Evolutionary conservation across 169 alveolate genomes (phyloP).

Genomic region (Condylostoma magnum): DNA sequence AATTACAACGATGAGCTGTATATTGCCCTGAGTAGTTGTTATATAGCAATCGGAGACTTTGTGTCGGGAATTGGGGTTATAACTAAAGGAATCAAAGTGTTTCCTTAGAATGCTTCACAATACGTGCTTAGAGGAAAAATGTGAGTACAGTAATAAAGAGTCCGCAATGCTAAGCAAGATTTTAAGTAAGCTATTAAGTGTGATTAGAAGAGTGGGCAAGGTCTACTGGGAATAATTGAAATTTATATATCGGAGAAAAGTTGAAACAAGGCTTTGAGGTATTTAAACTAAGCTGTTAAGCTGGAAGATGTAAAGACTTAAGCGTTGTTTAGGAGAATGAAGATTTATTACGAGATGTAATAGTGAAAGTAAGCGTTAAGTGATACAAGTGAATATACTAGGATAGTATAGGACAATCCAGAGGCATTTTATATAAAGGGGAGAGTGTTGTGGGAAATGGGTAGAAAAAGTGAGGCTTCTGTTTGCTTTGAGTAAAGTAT

Average conservation of each 20-base stretch:
- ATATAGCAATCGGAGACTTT: constrained; percentile 37
- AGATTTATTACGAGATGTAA: background rate
- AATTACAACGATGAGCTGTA: constrained; percentile 39
- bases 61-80: constrained; percentile 39
- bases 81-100: constrained; percentile 43
- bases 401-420: background rate
- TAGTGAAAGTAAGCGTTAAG: background rate
- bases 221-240: too few species aligned
- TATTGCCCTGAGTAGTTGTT: constrained; percentile 49
- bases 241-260: too few species aligned
- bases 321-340: background rate
- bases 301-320: background rate
- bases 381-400: background rate
- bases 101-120: constrained; percentile 46
- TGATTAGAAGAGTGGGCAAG: too few species aligned
- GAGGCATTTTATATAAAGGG: background rate
- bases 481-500: background rate
- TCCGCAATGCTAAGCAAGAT: too few species aligned
- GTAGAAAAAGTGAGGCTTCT: background rate
- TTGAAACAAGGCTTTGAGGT: too few species aligned
- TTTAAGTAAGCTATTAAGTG: too few species aligned
- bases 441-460: background rate
- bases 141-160: too few species aligned
- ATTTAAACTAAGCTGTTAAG: background rate
- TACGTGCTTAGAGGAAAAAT: constrained; percentile 58